Evolutionary conservation across 257 asterid species (phyloP), one percentile per base, ranked within the genome.

Genomic region (Primulina huaijiensis): DNA sequence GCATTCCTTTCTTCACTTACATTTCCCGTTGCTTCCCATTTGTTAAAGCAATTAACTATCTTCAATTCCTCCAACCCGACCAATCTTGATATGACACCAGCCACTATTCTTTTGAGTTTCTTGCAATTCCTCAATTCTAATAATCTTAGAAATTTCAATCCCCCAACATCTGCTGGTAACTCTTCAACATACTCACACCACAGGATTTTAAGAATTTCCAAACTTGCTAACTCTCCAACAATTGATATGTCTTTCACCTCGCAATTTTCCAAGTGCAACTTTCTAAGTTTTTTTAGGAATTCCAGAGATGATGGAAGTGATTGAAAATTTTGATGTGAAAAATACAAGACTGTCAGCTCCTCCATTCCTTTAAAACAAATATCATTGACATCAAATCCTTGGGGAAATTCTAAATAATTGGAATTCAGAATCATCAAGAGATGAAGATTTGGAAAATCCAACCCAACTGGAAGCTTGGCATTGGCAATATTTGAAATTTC

Each of bases 151-250:
- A 4, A 5, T 3, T 35, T 35, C 40, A 35, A 35, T 35, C 1
- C 7, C 40, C 40, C 40, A 35, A 35, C 5, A 7, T 35, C 11
- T 7, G 40, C 40, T 35, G 40, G 10, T 8, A 35, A 35, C 40
- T 6, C 40, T 35, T 35, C 2, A 8, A 34, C 20, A 67, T 69
- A 1, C 1, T 17, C 4, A 65, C n/a, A n/a, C n/a, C n/a, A n/a
- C n/a, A n/a, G n/a, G n/a, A n/a, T n/a, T n/a, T n/a, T n/a, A 67
- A 46, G 57, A 50, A 60, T 23, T 23, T 73, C 68, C 19, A 58
- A 72, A 65, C 27, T 38, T 2, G 52, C 4, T 4, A 65, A 33
- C 40, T 65, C 55, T 0, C 72, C 67, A 23, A 73, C 62, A 40
- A 7, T 14, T 7, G 38, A 21, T 5, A 73, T 29, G 43, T 29